A percentile compares a stretch with the other conserved stretches of the same genome.
These are phyloP conservation scores for Hypomontagnella submonticulosa DNA, from an alignment of 495 filamentous ascomycete genomes.

Conservation along the genomic window DNA sequence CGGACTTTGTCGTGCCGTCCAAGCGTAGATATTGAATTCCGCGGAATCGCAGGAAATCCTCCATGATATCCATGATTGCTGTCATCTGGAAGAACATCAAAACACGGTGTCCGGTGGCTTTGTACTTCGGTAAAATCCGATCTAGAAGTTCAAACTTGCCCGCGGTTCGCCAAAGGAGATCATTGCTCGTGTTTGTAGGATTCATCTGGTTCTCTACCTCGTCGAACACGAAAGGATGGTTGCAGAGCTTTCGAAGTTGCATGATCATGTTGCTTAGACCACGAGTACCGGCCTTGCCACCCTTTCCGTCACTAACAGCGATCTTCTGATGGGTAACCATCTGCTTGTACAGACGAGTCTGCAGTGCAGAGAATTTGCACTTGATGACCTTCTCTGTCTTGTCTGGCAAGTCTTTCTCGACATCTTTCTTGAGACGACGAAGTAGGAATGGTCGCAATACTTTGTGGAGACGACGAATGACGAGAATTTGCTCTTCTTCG, in stretches of 20 bases:
- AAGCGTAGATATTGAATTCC: slow-evolving; percentile 87
- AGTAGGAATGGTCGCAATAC: slow-evolving; percentile 97
- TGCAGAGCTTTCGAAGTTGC: slow-evolving; percentile 98
- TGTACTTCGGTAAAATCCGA: slow-evolving; percentile 91
- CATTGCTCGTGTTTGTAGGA: slow-evolving; percentile 84
- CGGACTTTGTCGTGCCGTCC: slow-evolving; percentile 95
- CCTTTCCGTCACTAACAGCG: slow-evolving; percentile 92
- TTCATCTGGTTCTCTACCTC: slow-evolving; percentile 99
- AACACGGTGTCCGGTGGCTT: slow-evolving; percentile 86
- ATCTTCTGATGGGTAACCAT: slow-evolving; percentile 95
- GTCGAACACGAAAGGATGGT: slow-evolving; percentile 98
- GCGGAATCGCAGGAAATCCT: slow-evolving; percentile 90
- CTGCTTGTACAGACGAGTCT: slow-evolving; percentile 93
- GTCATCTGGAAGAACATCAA: slow-evolving; percentile 99
- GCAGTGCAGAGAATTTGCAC: slow-evolving; percentile 95
- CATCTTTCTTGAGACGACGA: slow-evolving; percentile 98
- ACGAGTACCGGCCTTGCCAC: slow-evolving; percentile 92
- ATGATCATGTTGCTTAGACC: slow-evolving; percentile 99
- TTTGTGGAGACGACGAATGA: slow-evolving; percentile 98
- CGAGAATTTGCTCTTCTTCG: slow-evolving; percentile 98
- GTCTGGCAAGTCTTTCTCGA: slow-evolving; percentile 97
- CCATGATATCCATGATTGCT: slow-evolving; percentile 99
- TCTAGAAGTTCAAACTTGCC: slow-evolving; percentile 98
- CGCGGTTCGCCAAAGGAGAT: slow-evolving; percentile 92
- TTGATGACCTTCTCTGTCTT: slow-evolving; percentile 99